Conservation (phyloP, 2,329 filamentous ascomycete genomes). For the Fusarium dlaminii region DNA sequence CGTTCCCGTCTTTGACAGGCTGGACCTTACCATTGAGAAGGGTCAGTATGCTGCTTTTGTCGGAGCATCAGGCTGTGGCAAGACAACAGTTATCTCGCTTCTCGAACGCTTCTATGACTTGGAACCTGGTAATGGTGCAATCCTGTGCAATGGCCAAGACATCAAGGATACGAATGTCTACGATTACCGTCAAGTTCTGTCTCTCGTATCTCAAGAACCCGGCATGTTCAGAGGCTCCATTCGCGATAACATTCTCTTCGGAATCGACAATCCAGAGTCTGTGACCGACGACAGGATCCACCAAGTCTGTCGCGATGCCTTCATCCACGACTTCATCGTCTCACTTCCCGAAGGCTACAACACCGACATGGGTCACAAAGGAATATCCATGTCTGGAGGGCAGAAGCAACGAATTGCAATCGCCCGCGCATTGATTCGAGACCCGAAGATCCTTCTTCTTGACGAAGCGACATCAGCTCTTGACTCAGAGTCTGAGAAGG, state of each 20-base stretch:
- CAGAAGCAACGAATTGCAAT: conserved; percentile 77
- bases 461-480: conserved; percentile 76
- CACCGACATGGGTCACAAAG: conserved; percentile 73
- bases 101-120: conserved; percentile 76
- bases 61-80: conserved; percentile 75
- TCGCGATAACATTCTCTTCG: conserved; percentile 76
- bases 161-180: conserved; percentile 67
- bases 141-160: conserved; percentile 70
- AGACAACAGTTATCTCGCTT: conserved; percentile 75
- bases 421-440: conserved; percentile 72
- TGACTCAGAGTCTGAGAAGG: conserved; percentile 69
- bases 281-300: conserved; percentile 63
- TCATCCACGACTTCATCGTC: conserved; percentile 75
- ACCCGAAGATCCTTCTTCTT: conserved; percentile 71
- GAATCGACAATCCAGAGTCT: conserved; percentile 61
- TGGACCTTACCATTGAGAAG: conserved; percentile 72
- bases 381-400: conserved; percentile 72
- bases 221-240: conserved; percentile 76
- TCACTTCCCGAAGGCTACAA: conserved; percentile 74
- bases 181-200: conserved; percentile 70
- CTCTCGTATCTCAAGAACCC: conserved; percentile 79
- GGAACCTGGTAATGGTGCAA: conserved; percentile 60
- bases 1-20: conserved; percentile 63
- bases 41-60: conserved; percentile 77
- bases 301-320: conserved; percentile 68